Base-by-base conservation (phyloP, 2,329 filamentous ascomycete genomes). In the Blumeriella jaapii region DNA sequence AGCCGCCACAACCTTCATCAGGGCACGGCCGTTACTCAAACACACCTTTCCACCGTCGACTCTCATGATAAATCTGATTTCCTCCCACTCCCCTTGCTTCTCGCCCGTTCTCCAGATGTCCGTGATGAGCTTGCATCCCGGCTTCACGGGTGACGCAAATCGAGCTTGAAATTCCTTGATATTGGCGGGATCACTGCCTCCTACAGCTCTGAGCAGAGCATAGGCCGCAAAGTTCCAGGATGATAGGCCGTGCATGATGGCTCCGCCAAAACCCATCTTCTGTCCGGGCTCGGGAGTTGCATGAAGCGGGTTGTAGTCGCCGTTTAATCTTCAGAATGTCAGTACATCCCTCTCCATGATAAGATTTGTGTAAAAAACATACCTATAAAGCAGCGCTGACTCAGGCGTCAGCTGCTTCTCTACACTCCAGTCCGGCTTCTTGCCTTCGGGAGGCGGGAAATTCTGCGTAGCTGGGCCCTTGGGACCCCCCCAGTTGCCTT, bases 251-350 rank as follows among this genome's bases (percentile, higher is more conserved):
- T 94, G 86, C 57, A 93, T 82, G 59, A 94, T 94, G 49, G 75
- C 67, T 20, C 86, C 86, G 17, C 84, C 83, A 49, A 93, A 94
- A 41, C 87, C 86, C 83, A 94, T 93, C 63, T 85, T 80, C 60
- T 73, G 62, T 41, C 85, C 85, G 0, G 85, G 83, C 61, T 85
- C 82, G 9, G 85, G 85, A 12, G 82, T 82, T 5, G 84, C 85
- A 57, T 94, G 86, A 22, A 94, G 75, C 17, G 86, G 87, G 64
- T 94, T 94, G 62, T 94, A 94, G 63, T 94, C 87, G 47, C 86
- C 86, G 51, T 93, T 94, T 32, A 94, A 70, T 44, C 84, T 72
- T 61, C 84, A 83, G 15, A 13, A 6, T 12, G 53, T 45, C 13
- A 24, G 22, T 19, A 8, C 17, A 18, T 14, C 16, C 20, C 6